These are phyloP conservation scores for Aspergillus nomiae DNA, from an alignment of 2,329 filamentous ascomycete genomes.

Conservation along the genomic window DNA sequence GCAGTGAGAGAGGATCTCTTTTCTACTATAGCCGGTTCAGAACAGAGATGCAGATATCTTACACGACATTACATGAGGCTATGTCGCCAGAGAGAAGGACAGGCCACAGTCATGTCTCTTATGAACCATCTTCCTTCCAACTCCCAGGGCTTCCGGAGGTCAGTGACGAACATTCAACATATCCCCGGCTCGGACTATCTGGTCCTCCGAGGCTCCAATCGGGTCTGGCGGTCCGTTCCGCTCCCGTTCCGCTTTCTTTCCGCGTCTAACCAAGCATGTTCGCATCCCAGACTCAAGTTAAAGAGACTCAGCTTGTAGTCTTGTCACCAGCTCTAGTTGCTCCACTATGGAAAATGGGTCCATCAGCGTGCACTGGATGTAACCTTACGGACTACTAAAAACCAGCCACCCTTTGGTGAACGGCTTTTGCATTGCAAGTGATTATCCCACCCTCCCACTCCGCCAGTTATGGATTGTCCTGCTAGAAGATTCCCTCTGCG, in stretches of 20 bases:
- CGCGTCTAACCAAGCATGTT: not conserved
- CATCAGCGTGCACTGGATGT: not conserved
- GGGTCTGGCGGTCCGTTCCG: not conserved
- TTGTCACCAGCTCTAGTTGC: not conserved
- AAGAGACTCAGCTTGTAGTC: not conserved
- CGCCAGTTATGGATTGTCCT: not conserved
- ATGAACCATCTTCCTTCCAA: no score
- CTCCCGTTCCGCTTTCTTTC: not conserved
- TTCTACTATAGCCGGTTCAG: no score
- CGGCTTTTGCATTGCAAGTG: not conserved
- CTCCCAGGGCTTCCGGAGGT: no score
- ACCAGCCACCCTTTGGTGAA: not conserved
- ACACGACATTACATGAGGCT: no score
- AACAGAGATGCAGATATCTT: no score
- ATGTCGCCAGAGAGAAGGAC: no score
- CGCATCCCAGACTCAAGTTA: no score
- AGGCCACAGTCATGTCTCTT: no score
- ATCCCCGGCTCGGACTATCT: no score
- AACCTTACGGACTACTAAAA: not conserved
- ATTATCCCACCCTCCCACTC: not conserved
- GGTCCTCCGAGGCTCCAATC: not conserved
- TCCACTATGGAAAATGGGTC: not conserved
- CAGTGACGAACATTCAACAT: no score
- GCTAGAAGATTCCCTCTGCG: slow-evolving; percentile 1
- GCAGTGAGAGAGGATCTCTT: no score